Base-by-base conservation (phyloP, 1,284 basidiomycete genomes). In the Pholiota adiposa region DNA sequence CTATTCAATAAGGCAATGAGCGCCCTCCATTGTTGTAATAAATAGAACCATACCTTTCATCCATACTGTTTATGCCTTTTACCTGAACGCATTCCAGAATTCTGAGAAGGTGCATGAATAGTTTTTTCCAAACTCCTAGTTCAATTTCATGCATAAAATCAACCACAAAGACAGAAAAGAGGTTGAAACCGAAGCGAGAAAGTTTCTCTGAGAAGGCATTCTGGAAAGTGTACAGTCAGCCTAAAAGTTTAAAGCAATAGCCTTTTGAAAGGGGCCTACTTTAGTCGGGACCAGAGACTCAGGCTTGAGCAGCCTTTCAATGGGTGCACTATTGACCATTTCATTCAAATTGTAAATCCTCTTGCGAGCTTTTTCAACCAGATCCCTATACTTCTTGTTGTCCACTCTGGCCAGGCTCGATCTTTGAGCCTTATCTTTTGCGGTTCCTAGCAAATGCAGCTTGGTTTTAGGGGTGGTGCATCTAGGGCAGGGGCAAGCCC, bases 61-160 rank as follows among this genome's bases (percentile, higher is more conserved):
- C 36, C 23, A 52, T 2, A 5, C 14, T 52, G 4, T 40, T 23
- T 23, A 18, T 52, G n/a, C 34, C 19, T 31, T 52, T 19, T 1
- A n/a, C n/a, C n/a, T n/a, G n/a, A n/a, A 34, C 21, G 19, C 36
- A 36, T 40, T 52, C 21, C 4, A 52, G 23, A 5, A 52, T 41
- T 7, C 36, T n/a, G 19, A 76, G 64, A 2, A 75, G 54, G 41
- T 75, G 73, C 1, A 62, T 69, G 34, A 74, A 71, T 8, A 73
- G 14, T 16, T 63, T 62, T 41, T 68, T 70, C 70, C 69, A 75
- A 6, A 70, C 64, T 8, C 72, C 68, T 18, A 72, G 50, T 49
- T 71, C 68, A 58, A 72, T 66, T 49, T 75, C 69, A 55, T 73
- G 74, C 54, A 75, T 49, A 8, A 72, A 41, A 58, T 74, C 72